These are phyloP conservation scores for Sherardia arvensis DNA, from an alignment of 257 asterid species.

Conservation along the genomic window DNA sequence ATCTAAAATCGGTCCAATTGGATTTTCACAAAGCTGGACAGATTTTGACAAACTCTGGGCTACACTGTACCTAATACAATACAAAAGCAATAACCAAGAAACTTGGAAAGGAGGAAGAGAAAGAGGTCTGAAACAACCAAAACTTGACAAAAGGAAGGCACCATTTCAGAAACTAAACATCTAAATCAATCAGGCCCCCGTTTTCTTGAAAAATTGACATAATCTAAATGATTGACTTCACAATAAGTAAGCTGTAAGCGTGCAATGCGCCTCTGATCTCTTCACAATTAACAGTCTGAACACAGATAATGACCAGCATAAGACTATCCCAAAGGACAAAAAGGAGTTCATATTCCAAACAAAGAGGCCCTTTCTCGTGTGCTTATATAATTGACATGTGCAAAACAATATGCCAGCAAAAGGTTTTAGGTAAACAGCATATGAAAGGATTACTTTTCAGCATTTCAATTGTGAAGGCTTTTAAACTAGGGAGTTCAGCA, in stretches of 20 bases:
- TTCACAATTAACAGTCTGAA: background rate
- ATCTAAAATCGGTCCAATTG: background rate
- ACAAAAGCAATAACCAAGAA: background rate
- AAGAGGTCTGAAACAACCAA: background rate
- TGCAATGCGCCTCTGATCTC: background rate
- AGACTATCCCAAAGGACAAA: background rate
- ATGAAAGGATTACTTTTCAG: background rate
- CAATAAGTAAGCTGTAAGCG: background rate
- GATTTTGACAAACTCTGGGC: background rate
- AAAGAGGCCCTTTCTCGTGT: background rate
- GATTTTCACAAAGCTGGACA: background rate
- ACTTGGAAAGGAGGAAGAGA: background rate
- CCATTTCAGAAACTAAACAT: background rate
- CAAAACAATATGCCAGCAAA: background rate
- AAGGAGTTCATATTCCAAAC: background rate
- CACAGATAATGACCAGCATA: background rate
- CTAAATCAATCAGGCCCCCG: background rate
- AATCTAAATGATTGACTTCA: background rate
- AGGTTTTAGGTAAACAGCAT: background rate
- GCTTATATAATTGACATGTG: background rate
- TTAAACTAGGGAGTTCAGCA: background rate
- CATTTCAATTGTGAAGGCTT: background rate
- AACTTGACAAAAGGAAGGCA: slow-evolving; percentile 1
- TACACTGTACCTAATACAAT: background rate
- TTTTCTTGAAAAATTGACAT: background rate